Conservation (phyloP, 306 rosid species). For the Vigna radiata region DNA sequence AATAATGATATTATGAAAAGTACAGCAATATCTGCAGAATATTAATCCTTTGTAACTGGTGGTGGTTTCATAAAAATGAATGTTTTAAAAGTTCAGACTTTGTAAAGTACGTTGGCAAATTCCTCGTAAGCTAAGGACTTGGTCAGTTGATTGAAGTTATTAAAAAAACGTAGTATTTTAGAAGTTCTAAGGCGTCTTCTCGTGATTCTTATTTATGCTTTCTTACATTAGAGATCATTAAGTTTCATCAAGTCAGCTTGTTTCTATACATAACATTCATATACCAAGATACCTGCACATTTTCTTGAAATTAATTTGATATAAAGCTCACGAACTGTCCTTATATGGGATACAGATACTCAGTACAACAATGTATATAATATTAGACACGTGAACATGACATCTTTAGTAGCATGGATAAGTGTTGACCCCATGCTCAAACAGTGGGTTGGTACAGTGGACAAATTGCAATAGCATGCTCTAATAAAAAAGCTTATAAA, state of each 20-base stretch:
- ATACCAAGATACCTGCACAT: conserved; percentile 23
- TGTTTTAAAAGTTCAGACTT: conserved; percentile 14
- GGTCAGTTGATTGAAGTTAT: conserved; percentile 15
- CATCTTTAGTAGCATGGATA: conserved; percentile 8
- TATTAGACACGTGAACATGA: conserved; percentile 7
- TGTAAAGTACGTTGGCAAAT: background rate
- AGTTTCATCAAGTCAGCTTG: background rate
- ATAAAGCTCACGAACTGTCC: background rate
- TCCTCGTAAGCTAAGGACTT: conserved; percentile 11
- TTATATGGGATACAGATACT: conserved; percentile 4
- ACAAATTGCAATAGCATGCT: conserved; percentile 4
- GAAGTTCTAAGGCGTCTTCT: background rate
- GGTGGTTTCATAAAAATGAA: conserved; percentile 27
- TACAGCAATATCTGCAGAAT: background rate
- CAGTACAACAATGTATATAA: conserved; percentile 1
- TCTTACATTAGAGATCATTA: conserved; percentile 13
- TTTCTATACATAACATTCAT: conserved; percentile 6
- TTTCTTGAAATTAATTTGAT: conserved; percentile 26
- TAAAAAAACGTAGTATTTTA: background rate
- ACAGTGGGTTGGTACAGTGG: conserved; percentile 26
- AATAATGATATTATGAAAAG: conserved; percentile 25
- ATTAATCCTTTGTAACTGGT: conserved; percentile 2
- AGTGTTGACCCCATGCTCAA: conserved; percentile 36
- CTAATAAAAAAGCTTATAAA: background rate
- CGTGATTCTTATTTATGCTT: conserved; percentile 23